phyloP scores from a whole-genome alignment of 306 rosid species.

The Trifolium fragiferum region DNA sequence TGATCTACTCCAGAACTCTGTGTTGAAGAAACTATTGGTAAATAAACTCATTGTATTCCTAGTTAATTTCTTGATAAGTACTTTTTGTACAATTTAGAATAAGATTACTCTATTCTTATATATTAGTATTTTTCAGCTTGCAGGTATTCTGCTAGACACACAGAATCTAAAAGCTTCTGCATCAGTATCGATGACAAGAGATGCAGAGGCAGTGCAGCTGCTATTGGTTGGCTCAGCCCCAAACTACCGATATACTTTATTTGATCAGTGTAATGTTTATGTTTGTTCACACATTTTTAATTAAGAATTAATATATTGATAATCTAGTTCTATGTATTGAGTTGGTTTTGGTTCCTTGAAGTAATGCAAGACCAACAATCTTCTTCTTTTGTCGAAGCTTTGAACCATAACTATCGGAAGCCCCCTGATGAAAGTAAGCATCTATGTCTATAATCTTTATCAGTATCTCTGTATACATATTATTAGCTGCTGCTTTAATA shows the following conservation, averaged over 20 bases:
- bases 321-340: slow-evolving; percentile 18
- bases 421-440: slow-evolving; percentile 60
- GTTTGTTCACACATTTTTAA: slow-evolving; percentile 6
- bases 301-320: slow-evolving; percentile 5
- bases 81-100: slow-evolving; percentile 17
- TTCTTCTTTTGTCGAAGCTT: slow-evolving; percentile 63
- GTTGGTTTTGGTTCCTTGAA: slow-evolving; percentile 45
- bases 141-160: slow-evolving; percentile 86
- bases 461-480: slow-evolving; percentile 26
- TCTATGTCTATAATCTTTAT: not conserved
- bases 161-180: slow-evolving; percentile 63
- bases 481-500: not conserved
- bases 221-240: slow-evolving; percentile 69
- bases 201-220: slow-evolving; percentile 89
- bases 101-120: slow-evolving; percentile 29
- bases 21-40: slow-evolving; percentile 87
- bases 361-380: slow-evolving; percentile 71
- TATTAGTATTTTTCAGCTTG: slow-evolving; percentile 67
- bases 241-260: slow-evolving; percentile 67
- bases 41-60: slow-evolving; percentile 38
- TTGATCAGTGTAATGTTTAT: slow-evolving; percentile 63
- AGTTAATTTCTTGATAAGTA: not conserved
- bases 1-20: slow-evolving; percentile 75
- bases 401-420: slow-evolving; percentile 65
- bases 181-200: slow-evolving; percentile 75